phyloP scores from a whole-genome alignment of 2,329 filamentous ascomycete species.

The Cordyceps farinosa region DNA sequence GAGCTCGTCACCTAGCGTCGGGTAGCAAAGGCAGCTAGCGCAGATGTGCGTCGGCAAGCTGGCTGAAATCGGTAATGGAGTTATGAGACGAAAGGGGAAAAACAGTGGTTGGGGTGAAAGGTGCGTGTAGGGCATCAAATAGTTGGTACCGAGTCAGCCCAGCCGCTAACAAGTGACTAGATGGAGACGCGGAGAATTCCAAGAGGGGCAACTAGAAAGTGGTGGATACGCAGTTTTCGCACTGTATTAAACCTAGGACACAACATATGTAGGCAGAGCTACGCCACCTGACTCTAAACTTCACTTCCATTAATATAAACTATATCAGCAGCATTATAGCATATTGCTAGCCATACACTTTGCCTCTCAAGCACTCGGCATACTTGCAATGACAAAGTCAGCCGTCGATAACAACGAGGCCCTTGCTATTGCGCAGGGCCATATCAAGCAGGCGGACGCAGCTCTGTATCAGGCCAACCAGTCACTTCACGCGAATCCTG shows the following conservation, averaged over 20 bases:
- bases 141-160: neutral
- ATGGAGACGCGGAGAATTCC: no score
- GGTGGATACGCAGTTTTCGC: no score
- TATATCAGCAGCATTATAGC: no score
- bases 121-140: neutral
- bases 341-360: no score
- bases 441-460: constrained; percentile 21
- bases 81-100: no score
- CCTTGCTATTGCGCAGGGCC: constrained; percentile 22
- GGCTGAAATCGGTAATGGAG: neutral
- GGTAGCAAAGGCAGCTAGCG: neutral
- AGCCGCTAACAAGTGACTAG: neutral
- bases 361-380: neutral
- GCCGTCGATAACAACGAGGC: neutral
- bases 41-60: neutral
- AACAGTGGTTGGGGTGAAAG: neutral
- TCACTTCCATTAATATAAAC: no score
- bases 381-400: neutral
- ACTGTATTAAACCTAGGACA: no score
- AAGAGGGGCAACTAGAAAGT: no score
- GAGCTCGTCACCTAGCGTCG: neutral
- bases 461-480: constrained; percentile 23
- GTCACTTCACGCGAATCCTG: constrained; percentile 42
- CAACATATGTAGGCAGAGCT: no score
- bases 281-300: no score